Evolutionary conservation across 192 early-diverging fungal genomes (phyloP), one percentile per base, ranked within the genome.

Genomic region (Coemansia sp.): DNA sequence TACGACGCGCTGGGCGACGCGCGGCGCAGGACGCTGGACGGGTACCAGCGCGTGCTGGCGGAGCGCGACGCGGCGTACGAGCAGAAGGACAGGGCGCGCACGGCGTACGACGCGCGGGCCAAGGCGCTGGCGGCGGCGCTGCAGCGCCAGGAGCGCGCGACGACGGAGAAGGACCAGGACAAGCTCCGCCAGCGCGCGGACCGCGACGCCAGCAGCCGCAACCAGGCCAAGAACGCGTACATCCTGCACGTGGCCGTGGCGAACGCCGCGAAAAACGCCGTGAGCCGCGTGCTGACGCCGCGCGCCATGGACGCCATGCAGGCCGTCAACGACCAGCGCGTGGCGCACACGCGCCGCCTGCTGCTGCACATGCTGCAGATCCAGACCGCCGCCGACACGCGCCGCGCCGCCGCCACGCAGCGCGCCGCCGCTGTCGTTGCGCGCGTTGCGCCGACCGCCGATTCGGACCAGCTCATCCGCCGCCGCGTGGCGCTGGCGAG

Each of bases 211-310:
- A n/a, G n/a, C 60, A 2, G 60, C 58, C 67, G 76, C 67, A 79
- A 79, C 71, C 76, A 79, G 60, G 67, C 76, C 47, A 79, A 79
- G 40, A 79, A 79, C 60, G 76, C 69, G 64, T 79, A 79, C 29
- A 70, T 79, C 15, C 59, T 79, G 59, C 76, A 79, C 27, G 76
- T 79, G 0, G 71, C 70, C 5, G 67, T 70, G 22, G 70, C 76
- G 29, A 79, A 79, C 41, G 64, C 42, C 19, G 70, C 70, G 43
- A 79, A 79, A 56, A 35, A 60, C 27, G 76, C 70, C 4, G 64
- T 70, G 24, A 70, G 67, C 71, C 67, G 66, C 45, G 36, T 45
- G 67, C 66, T 79, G 35, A 73, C 71, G 27, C 71, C 71, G 58
- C 66, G 64, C 0, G 29, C 65, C 14, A 79, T 79, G 76, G 67